These are phyloP conservation scores for Trypanosoma brucei DNA, from an alignment of 208 protist species.

Conservation along the genomic window DNA sequence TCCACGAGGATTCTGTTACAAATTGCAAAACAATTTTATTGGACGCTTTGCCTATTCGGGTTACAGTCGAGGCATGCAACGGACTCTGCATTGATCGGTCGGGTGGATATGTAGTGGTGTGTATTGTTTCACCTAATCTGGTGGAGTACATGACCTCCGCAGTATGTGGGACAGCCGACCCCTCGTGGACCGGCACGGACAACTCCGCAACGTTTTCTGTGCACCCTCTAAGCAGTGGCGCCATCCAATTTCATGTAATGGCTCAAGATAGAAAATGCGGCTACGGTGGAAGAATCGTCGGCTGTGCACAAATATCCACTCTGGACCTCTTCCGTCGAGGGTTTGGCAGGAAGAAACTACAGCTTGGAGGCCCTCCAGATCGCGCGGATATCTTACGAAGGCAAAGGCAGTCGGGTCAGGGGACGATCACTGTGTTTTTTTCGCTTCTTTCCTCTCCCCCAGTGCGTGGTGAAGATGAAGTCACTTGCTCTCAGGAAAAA, in stretches of 20 bases:
- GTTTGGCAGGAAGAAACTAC: conserved; percentile 16
- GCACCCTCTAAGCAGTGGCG: conserved; percentile 11
- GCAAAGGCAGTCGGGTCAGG: background rate
- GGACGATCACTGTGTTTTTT: conserved; percentile 16
- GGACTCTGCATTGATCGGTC: background rate
- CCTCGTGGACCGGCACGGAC: background rate
- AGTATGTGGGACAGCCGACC: conserved; percentile 1
- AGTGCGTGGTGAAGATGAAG: background rate
- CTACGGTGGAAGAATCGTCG: background rate
- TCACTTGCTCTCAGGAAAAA: background rate
- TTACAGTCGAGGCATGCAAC: conserved; percentile 12
- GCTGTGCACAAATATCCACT: conserved; percentile 13
- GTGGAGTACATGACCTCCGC: conserved; percentile 1
- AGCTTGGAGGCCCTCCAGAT: background rate
- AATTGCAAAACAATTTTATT: background rate
- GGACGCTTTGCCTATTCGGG: conserved; percentile 6
- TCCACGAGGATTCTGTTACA: conserved; percentile 6
- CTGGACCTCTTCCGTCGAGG: conserved; percentile 17
- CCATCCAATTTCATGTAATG: conserved; percentile 17
- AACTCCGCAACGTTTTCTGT: conserved; percentile 5
- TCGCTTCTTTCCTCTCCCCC: background rate
- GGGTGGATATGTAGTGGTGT: conserved; percentile 8
- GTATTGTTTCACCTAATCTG: conserved; percentile 12
- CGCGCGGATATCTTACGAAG: background rate
- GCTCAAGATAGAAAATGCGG: background rate